phyloP scores from a whole-genome alignment of 805 yeast species.

The Kazachstania bromeliacearum region DNA sequence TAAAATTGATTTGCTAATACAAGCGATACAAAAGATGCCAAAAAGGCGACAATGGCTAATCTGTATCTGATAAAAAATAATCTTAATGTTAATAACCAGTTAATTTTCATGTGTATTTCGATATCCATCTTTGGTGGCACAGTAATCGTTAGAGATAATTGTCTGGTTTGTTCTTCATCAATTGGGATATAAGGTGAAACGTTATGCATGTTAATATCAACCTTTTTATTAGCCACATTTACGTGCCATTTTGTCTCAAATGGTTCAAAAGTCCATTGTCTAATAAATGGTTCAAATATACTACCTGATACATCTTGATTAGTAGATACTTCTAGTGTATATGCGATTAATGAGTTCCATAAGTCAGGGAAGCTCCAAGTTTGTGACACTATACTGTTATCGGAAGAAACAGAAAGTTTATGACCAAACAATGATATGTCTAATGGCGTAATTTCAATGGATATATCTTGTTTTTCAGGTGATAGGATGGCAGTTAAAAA shows the following conservation, averaged over 20 bases:
- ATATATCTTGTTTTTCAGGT: background rate
- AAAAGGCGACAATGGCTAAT: slow-evolving; percentile 60
- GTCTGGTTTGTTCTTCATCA: slow-evolving; percentile 13
- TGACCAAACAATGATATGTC: slow-evolving; percentile 8
- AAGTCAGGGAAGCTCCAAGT: slow-evolving; percentile 21
- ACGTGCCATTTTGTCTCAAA: slow-evolving; percentile 76
- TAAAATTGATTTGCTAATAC: slow-evolving; percentile 48
- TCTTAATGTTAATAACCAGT: slow-evolving; percentile 42
- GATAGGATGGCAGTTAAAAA: slow-evolving; percentile 19
- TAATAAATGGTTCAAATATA: slow-evolving; percentile 49
- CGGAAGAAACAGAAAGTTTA: background rate
- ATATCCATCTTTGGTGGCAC: slow-evolving; percentile 17
- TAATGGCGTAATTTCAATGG: slow-evolving; percentile 8
- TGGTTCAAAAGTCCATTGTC: slow-evolving; percentile 58
- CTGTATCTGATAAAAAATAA: slow-evolving; percentile 69
- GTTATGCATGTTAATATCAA: slow-evolving; percentile 44
- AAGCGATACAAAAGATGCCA: slow-evolving; percentile 48
- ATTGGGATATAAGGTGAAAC: slow-evolving; percentile 60
- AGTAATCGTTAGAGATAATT: slow-evolving; percentile 16
- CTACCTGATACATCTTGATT: background rate
- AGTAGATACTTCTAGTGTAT: slow-evolving; percentile 9
- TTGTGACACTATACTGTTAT: slow-evolving; percentile 1
- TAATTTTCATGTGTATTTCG: slow-evolving; percentile 12
- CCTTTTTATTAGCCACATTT: slow-evolving; percentile 35
- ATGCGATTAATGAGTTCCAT: slow-evolving; percentile 25